Percentiles rank a stretch among this genome's conserved stretches.
Conservation (phyloP, 768 basidiomycete genomes). For the Lactarius sanguifluus region DNA sequence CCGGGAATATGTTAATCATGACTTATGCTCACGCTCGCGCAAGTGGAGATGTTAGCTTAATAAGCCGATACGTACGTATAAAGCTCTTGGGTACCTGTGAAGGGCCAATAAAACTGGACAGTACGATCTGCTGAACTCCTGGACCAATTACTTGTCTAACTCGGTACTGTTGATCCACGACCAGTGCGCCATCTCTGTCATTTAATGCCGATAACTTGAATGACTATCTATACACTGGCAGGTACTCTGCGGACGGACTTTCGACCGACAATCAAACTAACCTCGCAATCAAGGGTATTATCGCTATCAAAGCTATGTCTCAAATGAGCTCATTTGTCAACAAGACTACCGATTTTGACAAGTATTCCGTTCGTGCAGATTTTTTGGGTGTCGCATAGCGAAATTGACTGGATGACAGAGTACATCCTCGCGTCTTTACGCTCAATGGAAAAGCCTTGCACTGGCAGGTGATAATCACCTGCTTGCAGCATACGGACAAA, state of each 20-base stretch:
- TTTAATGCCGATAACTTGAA: slow-evolving; percentile 33
- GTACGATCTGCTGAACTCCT: slow-evolving; percentile 34
- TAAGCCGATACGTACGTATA: slow-evolving; percentile 30
- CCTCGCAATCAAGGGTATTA: slow-evolving; percentile 68
- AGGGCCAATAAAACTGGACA: slow-evolving; percentile 5
- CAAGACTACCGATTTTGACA: slow-evolving; percentile 23
- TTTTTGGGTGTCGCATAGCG: not conserved
- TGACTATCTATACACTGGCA: not conserved
- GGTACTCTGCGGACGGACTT: slow-evolving; percentile 19
- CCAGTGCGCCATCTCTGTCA: slow-evolving; percentile 50
- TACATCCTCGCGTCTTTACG: not conserved
- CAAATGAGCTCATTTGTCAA: slow-evolving; percentile 43
- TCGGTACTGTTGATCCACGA: slow-evolving; percentile 52
- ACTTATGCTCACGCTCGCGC: slow-evolving; percentile 33
- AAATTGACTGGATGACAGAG: slow-evolving; percentile 6
- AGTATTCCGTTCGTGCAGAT: slow-evolving; percentile 33
- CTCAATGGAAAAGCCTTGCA: slow-evolving; percentile 19
- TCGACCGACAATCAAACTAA: slow-evolving; percentile 59
- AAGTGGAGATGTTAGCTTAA: slow-evolving; percentile 31
- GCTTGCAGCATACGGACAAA: slow-evolving; percentile 11
- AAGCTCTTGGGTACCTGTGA: too few species aligned
- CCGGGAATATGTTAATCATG: slow-evolving; percentile 41
- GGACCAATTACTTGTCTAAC: slow-evolving; percentile 35
- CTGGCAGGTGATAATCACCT: slow-evolving; percentile 11
- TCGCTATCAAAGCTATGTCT: slow-evolving; percentile 65